Evolutionary conservation across 2,329 filamentous ascomycete genomes (phyloP), one percentile per base, ranked within the genome.

Genomic region (Xylaria sp.): DNA sequence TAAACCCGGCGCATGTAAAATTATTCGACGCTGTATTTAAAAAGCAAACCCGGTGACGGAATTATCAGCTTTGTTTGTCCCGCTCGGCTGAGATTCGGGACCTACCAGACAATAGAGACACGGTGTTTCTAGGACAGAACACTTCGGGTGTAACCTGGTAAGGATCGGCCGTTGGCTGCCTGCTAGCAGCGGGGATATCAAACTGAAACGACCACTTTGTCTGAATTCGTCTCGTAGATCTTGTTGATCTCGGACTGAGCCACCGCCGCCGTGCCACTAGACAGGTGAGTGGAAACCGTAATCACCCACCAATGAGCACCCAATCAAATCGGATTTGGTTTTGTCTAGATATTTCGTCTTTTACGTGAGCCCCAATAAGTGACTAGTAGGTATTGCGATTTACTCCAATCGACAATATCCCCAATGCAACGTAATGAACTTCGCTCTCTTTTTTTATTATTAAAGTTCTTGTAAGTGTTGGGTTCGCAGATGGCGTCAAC

Each of bases 171-270:
- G 59, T 50, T 57, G 56, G 50, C 21, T 45, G 48, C 42, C 21
- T 45, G 48, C 54, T 53, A 53, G 47, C 14, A 39, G 58, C 47
- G 51, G 30, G 59, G 48, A 47, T 61, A 45, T 68, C 50, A 68
- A 68, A 42, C 57, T 68, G 65, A 68, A 68, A 68, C 65, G 34
- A 57, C 17, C 32, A 32, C 34, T 56, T 59, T 59, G 34, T 60
- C 55, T 60, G 55, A 42, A 54, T 61, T 56, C n/a, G 61, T 45
- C 65, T 61, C 56, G 65, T 27, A 65, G 65, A 68, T 68, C 65
- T 65, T 42, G 68, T 11, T 57, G 61, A 69, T 69, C 64, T 69
- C 64, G 67, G 64, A 36, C 53, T 53, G 64, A 67, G 55, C 45
- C 57, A 61, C 53, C 60, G 61, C 45, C 53, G 14, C 14, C 4